phyloP scores from a whole-genome alignment of 768 basidiomycete genomes.

The Suillus spraguei region DNA sequence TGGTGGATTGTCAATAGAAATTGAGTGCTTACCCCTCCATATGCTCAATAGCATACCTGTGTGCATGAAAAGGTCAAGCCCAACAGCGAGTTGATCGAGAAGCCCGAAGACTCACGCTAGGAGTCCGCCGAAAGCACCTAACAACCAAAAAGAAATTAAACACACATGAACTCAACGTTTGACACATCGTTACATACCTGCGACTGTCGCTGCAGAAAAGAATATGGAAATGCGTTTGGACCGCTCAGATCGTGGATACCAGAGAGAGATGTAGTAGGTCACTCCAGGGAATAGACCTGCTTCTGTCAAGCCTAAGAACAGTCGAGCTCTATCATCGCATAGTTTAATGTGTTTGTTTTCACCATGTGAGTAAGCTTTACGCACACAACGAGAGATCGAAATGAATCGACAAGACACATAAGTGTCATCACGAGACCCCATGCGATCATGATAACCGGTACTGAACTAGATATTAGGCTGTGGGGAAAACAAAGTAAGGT shows the following conservation, averaged over 20 bases:
- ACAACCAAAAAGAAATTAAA: constrained; percentile 7
- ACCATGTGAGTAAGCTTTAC: constrained; percentile 14
- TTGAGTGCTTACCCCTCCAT: constrained; percentile 34
- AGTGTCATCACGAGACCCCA: constrained; percentile 44
- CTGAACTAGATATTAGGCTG: constrained; percentile 28
- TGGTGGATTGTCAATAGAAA: background rate
- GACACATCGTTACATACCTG: constrained; percentile 34
- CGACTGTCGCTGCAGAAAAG: constrained; percentile 61
- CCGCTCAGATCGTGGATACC: constrained; percentile 63
- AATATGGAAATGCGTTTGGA: constrained; percentile 62
- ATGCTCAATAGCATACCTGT: constrained; percentile 37
- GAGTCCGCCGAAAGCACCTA: constrained; percentile 49
- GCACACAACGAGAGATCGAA: constrained; percentile 33
- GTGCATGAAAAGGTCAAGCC: background rate
- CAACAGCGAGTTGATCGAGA: background rate
- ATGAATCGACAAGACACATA: constrained; percentile 40
- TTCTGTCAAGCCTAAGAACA: constrained; percentile 51
- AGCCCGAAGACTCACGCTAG: constrained; percentile 38
- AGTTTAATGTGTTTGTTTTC: background rate
- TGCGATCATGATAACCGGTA: constrained; percentile 40
- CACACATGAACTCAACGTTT: too few relatives aligned
- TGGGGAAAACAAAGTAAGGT: background rate
- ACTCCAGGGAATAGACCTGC: constrained; percentile 47
- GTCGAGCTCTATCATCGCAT: constrained; percentile 31
- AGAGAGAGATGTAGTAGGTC: constrained; percentile 52